Percentiles rank a stretch among this genome's conserved stretches.
phyloP scores from a whole-genome alignment of 2,329 filamentous ascomycete species.

The Botryotinia narcissicola region DNA sequence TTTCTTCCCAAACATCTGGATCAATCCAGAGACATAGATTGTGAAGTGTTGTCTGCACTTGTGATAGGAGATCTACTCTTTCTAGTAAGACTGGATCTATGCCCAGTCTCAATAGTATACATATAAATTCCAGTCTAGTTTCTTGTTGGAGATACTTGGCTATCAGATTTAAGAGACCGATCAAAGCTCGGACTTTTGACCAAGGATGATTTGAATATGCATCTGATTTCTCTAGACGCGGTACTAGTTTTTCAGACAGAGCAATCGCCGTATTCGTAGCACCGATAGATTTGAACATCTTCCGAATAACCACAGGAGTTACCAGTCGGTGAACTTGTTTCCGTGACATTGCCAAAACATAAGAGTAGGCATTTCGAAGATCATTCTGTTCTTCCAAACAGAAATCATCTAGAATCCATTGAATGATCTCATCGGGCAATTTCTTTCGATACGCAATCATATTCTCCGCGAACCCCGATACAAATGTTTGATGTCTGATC shows the following conservation, averaged over 20 bases:
- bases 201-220: slow-evolving; percentile 34
- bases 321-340: slow-evolving; percentile 48
- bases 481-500: slow-evolving; percentile 56
- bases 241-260: slow-evolving; percentile 29
- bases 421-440: slow-evolving; percentile 62
- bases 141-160: slow-evolving; percentile 34
- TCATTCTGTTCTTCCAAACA: slow-evolving; percentile 54
- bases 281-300: slow-evolving; percentile 59
- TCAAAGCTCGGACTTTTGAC: slow-evolving; percentile 30
- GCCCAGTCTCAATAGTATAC: slow-evolving; percentile 53
- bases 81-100: slow-evolving; percentile 51
- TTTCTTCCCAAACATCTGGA: slow-evolving; percentile 39
- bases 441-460: slow-evolving; percentile 45
- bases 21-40: slow-evolving; percentile 46
- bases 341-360: slow-evolving; percentile 47
- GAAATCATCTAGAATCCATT: slow-evolving; percentile 64
- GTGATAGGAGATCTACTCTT: slow-evolving; percentile 43
- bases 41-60: slow-evolving; percentile 46
- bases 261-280: slow-evolving; percentile 49
- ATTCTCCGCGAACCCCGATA: slow-evolving; percentile 60
- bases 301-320: slow-evolving; percentile 46
- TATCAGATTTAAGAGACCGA: slow-evolving; percentile 29
- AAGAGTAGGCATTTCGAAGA: slow-evolving; percentile 59
- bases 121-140: slow-evolving; percentile 41
- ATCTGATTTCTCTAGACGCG: slow-evolving; percentile 23